phyloP scores from a whole-genome alignment of 208 protist genomes.

The Trypanosoma boissoni region DNA sequence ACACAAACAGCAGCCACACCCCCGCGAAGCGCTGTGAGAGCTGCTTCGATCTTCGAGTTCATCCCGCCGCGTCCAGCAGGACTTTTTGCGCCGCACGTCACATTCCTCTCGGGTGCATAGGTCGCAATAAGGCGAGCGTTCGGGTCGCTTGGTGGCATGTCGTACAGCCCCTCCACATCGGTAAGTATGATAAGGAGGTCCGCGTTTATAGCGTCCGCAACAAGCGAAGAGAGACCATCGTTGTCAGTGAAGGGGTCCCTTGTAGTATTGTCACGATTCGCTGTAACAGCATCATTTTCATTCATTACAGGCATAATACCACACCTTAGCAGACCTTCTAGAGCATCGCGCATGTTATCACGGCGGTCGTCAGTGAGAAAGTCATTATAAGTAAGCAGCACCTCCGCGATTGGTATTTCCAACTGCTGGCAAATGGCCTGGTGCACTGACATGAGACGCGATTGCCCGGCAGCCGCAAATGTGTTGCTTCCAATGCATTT shows the following conservation, averaged over 20 bases:
- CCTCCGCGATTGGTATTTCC: slow-evolving; percentile 39
- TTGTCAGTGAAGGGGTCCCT: slow-evolving; percentile 46
- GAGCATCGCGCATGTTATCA: slow-evolving; percentile 27
- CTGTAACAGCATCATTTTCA: slow-evolving; percentile 68
- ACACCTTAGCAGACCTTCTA: slow-evolving; percentile 40
- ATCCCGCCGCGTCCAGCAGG: slow-evolving; percentile 32
- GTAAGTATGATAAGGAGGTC: slow-evolving; percentile 60
- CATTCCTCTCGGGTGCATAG: slow-evolving; percentile 7
- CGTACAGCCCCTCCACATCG: slow-evolving; percentile 60
- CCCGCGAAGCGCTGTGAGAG: slow-evolving; percentile 21
- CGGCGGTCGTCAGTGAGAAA: slow-evolving; percentile 28
- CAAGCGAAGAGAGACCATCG: slow-evolving; percentile 50
- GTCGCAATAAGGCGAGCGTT: slow-evolving; percentile 27
- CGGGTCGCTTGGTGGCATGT: slow-evolving; percentile 27
- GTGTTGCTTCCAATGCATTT: slow-evolving; percentile 23
- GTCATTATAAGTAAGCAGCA: slow-evolving; percentile 54
- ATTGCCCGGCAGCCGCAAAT: slow-evolving; percentile 53
- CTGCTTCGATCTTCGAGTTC: slow-evolving; percentile 30
- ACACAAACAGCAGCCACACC: slow-evolving; percentile 29
- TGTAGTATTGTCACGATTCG: slow-evolving; percentile 10
- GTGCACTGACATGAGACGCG: slow-evolving; percentile 59
- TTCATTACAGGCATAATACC: slow-evolving; percentile 67
- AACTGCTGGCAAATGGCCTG: slow-evolving; percentile 43
- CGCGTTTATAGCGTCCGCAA: slow-evolving; percentile 37
- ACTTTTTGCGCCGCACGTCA: slow-evolving; percentile 25